Conservation (phyloP, 2,329 filamentous ascomycete genomes). For the Pseudogymnoascus sp. region DNA sequence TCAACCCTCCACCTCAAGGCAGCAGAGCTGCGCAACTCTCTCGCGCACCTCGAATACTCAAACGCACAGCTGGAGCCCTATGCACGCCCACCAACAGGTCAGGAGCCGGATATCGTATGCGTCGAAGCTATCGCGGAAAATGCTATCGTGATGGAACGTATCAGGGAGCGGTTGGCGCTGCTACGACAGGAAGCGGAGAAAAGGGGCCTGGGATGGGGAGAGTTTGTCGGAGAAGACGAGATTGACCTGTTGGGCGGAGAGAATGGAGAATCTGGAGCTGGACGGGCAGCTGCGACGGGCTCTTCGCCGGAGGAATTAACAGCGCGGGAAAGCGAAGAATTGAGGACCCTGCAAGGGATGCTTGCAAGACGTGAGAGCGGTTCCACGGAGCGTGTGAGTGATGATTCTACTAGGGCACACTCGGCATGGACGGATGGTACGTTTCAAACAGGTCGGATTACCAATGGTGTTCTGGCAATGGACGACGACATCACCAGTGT, state of each 20-base stretch:
- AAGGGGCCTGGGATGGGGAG: slow-evolving; percentile 50
- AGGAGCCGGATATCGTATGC: slow-evolving; percentile 61
- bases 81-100: slow-evolving; percentile 41
- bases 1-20: slow-evolving; percentile 66
- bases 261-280: slow-evolving; percentile 18
- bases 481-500: slow-evolving; percentile 28
- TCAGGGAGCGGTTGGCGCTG: slow-evolving; percentile 55
- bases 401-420: slow-evolving; percentile 14
- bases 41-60: slow-evolving; percentile 66
- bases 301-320: slow-evolving; percentile 18
- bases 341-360: slow-evolving; percentile 9
- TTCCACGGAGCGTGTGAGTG: slow-evolving; percentile 3
- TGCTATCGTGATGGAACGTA: slow-evolving; percentile 59
- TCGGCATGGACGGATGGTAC: slow-evolving; percentile 57
- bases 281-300: slow-evolving; percentile 18
- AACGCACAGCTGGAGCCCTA: slow-evolving; percentile 68
- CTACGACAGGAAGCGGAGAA: slow-evolving; percentile 56
- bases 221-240: slow-evolving; percentile 47
- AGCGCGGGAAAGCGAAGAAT: slow-evolving; percentile 17
- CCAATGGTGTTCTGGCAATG: slow-evolving; percentile 44
- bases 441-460: slow-evolving; percentile 54
- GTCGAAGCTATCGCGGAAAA: slow-evolving; percentile 70
- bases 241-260: slow-evolving; percentile 16
- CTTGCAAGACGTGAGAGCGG: slow-evolving; percentile 11
- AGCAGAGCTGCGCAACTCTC: slow-evolving; percentile 68